These are phyloP conservation scores for Aciculosporium take DNA, from an alignment of 2,329 filamentous ascomycete genomes.

Conservation along the genomic window DNA sequence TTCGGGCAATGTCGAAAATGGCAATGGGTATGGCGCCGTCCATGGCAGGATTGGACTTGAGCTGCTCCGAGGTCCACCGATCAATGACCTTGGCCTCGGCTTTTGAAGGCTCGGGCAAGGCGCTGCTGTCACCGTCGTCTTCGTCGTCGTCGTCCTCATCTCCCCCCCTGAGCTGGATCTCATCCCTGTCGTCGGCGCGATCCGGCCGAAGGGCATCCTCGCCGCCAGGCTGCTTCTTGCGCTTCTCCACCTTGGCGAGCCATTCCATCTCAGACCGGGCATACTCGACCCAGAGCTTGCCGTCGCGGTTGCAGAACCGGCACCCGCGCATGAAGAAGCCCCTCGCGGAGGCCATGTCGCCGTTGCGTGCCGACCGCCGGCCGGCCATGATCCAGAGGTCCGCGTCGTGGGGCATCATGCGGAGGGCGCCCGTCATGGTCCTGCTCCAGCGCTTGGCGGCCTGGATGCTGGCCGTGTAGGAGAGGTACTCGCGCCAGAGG, in stretches of 20 bases:
- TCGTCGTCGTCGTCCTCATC: constrained; percentile 35
- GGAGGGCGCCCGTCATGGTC: constrained; percentile 53
- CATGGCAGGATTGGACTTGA: constrained; percentile 68
- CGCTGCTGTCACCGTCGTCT: constrained; percentile 26
- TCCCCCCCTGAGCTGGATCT: constrained; percentile 27
- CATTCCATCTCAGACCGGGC: constrained; percentile 87
- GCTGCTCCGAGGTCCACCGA: constrained; percentile 29
- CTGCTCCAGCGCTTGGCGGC: constrained; percentile 52
- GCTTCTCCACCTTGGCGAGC: constrained; percentile 63
- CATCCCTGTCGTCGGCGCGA: constrained; percentile 33
- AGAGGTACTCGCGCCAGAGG: constrained; percentile 83
- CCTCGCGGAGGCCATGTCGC: constrained; percentile 75
- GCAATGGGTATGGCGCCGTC: constrained; percentile 88
- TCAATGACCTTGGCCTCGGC: constrained; percentile 30
- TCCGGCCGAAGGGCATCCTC: constrained; percentile 30
- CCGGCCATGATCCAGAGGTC: constrained; percentile 81
- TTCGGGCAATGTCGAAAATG: constrained; percentile 76
- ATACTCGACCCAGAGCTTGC: constrained; percentile 75
- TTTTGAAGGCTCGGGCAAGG: constrained; percentile 31
- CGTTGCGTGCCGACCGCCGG: constrained; percentile 60
- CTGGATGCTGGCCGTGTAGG: constrained; percentile 58
- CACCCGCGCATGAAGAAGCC: constrained; percentile 79
- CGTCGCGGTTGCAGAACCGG: constrained; percentile 69
- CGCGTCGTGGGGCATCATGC: constrained; percentile 72
- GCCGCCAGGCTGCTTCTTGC: constrained; percentile 39